Conservation (phyloP, 805 yeast genomes). For the Ogataea philodendri region DNA sequence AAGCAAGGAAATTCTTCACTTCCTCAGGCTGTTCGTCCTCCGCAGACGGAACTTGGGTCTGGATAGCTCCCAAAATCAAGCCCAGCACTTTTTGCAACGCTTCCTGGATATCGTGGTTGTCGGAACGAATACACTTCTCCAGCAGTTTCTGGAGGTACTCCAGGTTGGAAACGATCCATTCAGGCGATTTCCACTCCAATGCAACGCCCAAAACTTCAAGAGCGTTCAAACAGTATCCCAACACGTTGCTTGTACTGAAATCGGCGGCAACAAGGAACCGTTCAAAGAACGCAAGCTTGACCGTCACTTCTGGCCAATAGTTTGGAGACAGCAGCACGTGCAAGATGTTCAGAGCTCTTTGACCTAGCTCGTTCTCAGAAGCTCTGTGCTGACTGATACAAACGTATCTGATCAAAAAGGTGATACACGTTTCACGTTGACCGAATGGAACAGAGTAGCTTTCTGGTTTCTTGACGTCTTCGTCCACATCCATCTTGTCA, state of each 20-base stretch:
- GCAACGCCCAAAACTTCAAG: conserved; percentile 84
- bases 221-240: conserved; percentile 86
- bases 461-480: conserved; percentile 23
- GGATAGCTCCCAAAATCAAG: conserved; percentile 66
- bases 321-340: conserved; percentile 68
- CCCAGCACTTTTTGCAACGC: conserved; percentile 72
- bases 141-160: conserved; percentile 67
- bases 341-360: conserved; percentile 74
- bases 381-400: conserved; percentile 85
- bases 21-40: conserved; percentile 62
- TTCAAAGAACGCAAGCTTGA: conserved; percentile 83
- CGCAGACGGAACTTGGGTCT: conserved; percentile 39
- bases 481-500: conserved; percentile 25
- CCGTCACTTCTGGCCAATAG: conserved; percentile 87
- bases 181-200: conserved; percentile 68
- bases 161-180: conserved; percentile 77
- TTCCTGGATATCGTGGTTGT: conserved; percentile 84
- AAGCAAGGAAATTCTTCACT: conserved; percentile 56
- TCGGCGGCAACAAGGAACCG: conserved; percentile 80
- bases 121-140: conserved; percentile 78
- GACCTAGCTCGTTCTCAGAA: conserved; percentile 78
- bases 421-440: conserved; percentile 85
- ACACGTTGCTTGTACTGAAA: conserved; percentile 59
- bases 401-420: conserved; percentile 81
- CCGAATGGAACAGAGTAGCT: conserved; percentile 65